Evolutionary conservation across 495 filamentous ascomycete species (phyloP).

Genomic region (Penicillium malachiteum): DNA sequence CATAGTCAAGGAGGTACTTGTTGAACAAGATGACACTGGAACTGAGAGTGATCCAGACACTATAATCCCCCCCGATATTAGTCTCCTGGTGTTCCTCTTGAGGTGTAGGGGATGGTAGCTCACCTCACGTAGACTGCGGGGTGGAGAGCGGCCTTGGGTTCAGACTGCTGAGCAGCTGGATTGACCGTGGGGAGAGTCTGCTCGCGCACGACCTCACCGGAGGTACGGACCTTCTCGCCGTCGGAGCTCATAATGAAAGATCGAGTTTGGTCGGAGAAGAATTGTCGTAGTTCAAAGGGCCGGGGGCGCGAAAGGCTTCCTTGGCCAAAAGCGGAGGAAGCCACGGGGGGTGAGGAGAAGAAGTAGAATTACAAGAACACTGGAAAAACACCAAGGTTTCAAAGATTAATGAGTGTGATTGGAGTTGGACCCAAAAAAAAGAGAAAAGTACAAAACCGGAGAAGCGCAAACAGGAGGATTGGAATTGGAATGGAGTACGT

Average conservation of each 20-base stretch:
- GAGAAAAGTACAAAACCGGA: constrained; percentile 1
- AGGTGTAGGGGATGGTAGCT: constrained; percentile 31
- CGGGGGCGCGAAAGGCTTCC: constrained; percentile 49
- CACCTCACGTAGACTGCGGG: constrained; percentile 88
- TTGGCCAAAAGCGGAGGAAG: constrained; percentile 47
- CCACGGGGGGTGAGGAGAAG: constrained; percentile 36
- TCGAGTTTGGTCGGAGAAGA: constrained; percentile 48
- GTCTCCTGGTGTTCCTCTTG: not conserved
- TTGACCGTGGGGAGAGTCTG: constrained; percentile 79
- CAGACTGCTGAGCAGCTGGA: constrained; percentile 64
- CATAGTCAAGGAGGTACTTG: constrained; percentile 90
- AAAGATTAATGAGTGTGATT: constrained; percentile 24
- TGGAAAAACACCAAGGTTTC: constrained; percentile 4
- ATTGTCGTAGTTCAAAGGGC: constrained; percentile 52
- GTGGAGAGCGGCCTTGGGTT: constrained; percentile 66
- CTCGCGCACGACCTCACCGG: constrained; percentile 65
- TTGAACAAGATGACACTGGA: constrained; percentile 97
- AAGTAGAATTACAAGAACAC: constrained; percentile 23
- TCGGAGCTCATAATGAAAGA: constrained; percentile 59
- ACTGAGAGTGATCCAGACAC: constrained; percentile 87
- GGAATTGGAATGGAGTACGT: constrained; percentile 22
- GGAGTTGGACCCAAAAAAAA: constrained; percentile 22
- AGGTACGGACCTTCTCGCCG: constrained; percentile 77
- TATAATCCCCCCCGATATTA: constrained; percentile 32
- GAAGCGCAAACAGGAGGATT: constrained; percentile 7